Evolutionary conservation across 176 grass and related monocot species (phyloP), one percentile per base, ranked within the genome.

Genomic region (Ananas comosus): DNA sequence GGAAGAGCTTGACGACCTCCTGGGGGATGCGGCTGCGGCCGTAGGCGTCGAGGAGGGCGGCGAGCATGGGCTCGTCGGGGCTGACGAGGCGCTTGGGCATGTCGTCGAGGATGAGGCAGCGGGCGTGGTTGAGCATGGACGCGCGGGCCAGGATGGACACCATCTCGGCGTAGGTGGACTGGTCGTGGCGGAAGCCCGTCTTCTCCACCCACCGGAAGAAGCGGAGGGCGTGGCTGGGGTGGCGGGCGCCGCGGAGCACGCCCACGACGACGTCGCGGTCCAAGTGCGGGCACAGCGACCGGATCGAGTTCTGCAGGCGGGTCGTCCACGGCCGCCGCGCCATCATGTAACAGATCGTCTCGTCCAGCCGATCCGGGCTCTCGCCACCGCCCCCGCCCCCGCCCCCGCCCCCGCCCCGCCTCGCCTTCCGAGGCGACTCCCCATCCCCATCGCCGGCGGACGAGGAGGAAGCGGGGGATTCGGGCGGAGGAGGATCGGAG

Each of bases 91-190:
- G 82, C 4, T 81, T 76, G 1, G 94, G 94, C 94, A 97, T 97
- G 76, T 83, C 86, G 0, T 97, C 94, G 33, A 97, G 86, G 69
- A 97, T 23, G 73, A 97, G 64, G 81, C 93, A 97, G 50, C 93
- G 93, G 2, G 93, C 93, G 63, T 97, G 93, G 86, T 97, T 97
- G 81, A 97, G 79, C 94, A 97, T 92, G 67, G 84, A 77, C 51
- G 53, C 25, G 66, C 76, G 70, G 49, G 94, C 67, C 7, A 97
- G 86, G 17, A 90, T 25, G 1, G 81, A 66, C 21, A 97, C 13
- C 11, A 97, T 83, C 53, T 87, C 89, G 2, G 69, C 59, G 58
- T 85, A 97, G 74, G 89, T 92, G 33, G 51, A 69, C 8, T 65
- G 51, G 13, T 82, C 86, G 3, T 91, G 93, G 25, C 66, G 80